A percentile compares a stretch with the other conserved stretches of the same genome.
Conservation (phyloP, 1,139 yeast genomes). For the Candida pseudoviswanathii region DNA sequence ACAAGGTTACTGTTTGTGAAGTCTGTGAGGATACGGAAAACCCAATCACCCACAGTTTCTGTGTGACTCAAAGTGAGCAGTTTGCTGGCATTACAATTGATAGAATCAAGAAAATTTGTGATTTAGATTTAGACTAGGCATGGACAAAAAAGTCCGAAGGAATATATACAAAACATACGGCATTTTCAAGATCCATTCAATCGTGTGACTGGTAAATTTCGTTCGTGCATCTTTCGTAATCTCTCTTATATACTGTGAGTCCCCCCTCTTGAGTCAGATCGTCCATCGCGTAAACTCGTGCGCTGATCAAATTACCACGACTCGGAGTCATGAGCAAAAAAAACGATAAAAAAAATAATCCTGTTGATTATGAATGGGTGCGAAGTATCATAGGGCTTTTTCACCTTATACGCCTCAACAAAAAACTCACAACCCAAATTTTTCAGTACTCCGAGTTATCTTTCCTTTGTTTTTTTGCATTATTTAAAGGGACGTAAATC, state of each 20-base stretch:
- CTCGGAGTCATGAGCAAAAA: slow-evolving; percentile 13
- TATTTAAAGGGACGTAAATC: slow-evolving; percentile 1
- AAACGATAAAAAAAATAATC: neutral
- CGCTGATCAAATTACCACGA: slow-evolving; percentile 5
- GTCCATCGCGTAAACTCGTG: neutral
- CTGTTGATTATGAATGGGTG: slow-evolving; percentile 10
- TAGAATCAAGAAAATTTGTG: slow-evolving; percentile 12
- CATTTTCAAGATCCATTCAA: neutral
- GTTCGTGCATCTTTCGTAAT: neutral
- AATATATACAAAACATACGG: neutral
- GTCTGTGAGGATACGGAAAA: slow-evolving; percentile 28
- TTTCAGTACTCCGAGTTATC: neutral
- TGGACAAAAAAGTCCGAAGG: too few species aligned
- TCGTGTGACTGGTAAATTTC: neutral
- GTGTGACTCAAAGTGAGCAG: slow-evolving; percentile 54
- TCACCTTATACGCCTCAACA: neutral
- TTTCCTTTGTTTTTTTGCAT: neutral
- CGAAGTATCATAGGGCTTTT: neutral
- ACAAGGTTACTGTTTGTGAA: slow-evolving; percentile 26
- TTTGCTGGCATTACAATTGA: slow-evolving; percentile 47
- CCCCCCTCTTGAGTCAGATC: neutral
- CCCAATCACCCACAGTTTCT: slow-evolving; percentile 56
- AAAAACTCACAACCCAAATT: neutral
- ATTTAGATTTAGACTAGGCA: neutral
- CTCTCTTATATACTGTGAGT: neutral